A percentile compares a stretch with the other conserved stretches of the same genome.
Conservation (phyloP, 495 filamentous ascomycete species). For the Trichoderma parareesei region DNA sequence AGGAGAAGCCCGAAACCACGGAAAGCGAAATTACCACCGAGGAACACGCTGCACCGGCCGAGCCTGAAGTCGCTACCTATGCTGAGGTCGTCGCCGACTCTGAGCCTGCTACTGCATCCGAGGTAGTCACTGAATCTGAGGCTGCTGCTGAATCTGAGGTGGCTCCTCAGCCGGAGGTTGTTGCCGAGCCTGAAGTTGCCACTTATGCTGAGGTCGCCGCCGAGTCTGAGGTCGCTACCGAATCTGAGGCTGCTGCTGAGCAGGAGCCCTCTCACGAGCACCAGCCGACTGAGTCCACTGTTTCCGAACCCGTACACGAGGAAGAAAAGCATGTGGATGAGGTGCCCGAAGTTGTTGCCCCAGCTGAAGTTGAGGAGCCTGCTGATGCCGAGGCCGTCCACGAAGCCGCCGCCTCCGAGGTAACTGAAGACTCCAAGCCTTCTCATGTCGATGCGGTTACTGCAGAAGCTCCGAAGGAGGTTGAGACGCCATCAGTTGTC, state of each 20-base stretch:
- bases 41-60: neutral
- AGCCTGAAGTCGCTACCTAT: neutral
- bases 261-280: neutral
- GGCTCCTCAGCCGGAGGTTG: neutral
- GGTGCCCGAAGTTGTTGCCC: neutral
- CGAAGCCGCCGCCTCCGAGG: neutral
- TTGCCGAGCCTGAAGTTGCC: neutral
- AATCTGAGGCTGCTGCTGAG: neutral
- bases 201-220: neutral
- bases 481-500: neutral
- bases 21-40: neutral
- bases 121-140: neutral
- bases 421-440: neutral
- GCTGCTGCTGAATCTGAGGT: neutral
- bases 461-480: neutral
- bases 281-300: neutral
- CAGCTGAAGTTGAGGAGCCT: conserved; percentile 1
- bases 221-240: neutral
- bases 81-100: neutral
- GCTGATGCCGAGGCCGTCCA: too few species aligned
- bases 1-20: neutral
- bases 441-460: neutral
- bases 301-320: neutral
- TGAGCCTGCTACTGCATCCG: too few species aligned
- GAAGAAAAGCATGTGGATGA: neutral